Evolutionary conservation across 2,329 filamentous ascomycete genomes (phyloP).

Genomic region (Dothideomycetes sp.): DNA sequence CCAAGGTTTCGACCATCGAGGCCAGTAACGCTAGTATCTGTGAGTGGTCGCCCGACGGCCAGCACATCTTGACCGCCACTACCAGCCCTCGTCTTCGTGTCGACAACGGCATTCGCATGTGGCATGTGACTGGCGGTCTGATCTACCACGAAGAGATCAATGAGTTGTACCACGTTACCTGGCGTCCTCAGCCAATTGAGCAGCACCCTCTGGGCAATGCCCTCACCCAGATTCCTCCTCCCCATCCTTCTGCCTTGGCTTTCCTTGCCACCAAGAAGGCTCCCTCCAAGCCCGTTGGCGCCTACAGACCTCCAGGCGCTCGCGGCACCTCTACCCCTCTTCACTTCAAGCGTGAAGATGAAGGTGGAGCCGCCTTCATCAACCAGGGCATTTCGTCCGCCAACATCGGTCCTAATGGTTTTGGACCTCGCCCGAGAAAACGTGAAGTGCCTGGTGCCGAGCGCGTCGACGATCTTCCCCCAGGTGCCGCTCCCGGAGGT

Average conservation of each 20-base stretch:
- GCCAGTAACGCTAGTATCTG: conserved; percentile 93
- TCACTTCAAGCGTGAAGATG: conserved; percentile 94
- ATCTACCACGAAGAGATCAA: conserved; percentile 96
- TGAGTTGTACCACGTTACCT: conserved; percentile 80
- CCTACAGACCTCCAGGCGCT: conserved; percentile 89
- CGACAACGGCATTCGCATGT: conserved; percentile 92
- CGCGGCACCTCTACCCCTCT: conserved; percentile 81
- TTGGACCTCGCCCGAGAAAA: conserved; percentile 57
- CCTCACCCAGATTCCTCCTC: conserved; percentile 61
- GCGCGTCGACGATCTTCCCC: conserved; percentile 51
- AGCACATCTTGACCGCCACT: conserved; percentile 93
- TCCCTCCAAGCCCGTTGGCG: conserved; percentile 91
- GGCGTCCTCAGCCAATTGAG: conserved; percentile 65
- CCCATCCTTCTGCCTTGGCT: conserved; percentile 72
- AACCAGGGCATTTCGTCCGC: conserved; percentile 68
- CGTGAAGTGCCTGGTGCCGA: conserved; percentile 85
- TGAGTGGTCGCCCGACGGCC: conserved; percentile 94
- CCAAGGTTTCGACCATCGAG: conserved; percentile 87
- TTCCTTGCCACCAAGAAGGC: conserved; percentile 85
- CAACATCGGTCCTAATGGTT: conserved; percentile 60
- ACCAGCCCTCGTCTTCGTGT: conserved; percentile 91
- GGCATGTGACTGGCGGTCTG: conserved; percentile 78
- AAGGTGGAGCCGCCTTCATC: conserved; percentile 82
- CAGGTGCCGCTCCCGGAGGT: conserved; percentile 60
- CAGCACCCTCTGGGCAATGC: conserved; percentile 59